These are phyloP conservation scores for Breviolum minutum DNA, from an alignment of 73 alveolate genomes.

Conservation along the genomic window DNA sequence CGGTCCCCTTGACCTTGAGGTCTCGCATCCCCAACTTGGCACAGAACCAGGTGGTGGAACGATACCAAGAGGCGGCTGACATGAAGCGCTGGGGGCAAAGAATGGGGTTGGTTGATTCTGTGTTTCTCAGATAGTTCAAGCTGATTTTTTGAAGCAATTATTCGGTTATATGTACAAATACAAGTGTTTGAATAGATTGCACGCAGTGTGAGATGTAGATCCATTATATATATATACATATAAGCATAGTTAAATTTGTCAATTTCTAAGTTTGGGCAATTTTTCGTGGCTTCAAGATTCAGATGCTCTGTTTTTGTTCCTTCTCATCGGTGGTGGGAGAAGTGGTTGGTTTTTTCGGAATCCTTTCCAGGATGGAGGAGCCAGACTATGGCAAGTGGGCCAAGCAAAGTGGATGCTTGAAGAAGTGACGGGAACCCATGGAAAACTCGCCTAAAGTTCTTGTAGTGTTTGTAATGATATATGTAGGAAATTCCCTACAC, in stretches of 20 bases:
- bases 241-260: too few relatives aligned
- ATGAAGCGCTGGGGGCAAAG: too few relatives aligned
- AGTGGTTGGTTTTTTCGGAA: not conserved
- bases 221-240: too few relatives aligned
- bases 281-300: not conserved
- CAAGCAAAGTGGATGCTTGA: constrained; percentile 58
- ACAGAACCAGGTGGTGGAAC: constrained; percentile 44
- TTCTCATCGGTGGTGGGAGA: too few relatives aligned
- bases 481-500: too few relatives aligned
- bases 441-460: too few relatives aligned
- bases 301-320: too few relatives aligned
- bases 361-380: constrained; percentile 64
- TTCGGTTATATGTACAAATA: too few relatives aligned
- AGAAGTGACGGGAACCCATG: too few relatives aligned
- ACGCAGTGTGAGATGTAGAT: not conserved
- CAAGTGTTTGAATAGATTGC: not conserved
- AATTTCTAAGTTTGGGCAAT: not conserved
- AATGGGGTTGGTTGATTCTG: too few relatives aligned
- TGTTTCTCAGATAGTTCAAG: not conserved
- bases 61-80: not conserved
- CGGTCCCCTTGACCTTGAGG: not conserved
- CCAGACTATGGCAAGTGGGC: constrained; percentile 86
- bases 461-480: too few relatives aligned
- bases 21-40: constrained; percentile 80
- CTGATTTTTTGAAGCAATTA: not conserved